These are phyloP conservation scores for Leucaena leucocephala DNA, from an alignment of 306 rosid species.

Conservation along the genomic window DNA sequence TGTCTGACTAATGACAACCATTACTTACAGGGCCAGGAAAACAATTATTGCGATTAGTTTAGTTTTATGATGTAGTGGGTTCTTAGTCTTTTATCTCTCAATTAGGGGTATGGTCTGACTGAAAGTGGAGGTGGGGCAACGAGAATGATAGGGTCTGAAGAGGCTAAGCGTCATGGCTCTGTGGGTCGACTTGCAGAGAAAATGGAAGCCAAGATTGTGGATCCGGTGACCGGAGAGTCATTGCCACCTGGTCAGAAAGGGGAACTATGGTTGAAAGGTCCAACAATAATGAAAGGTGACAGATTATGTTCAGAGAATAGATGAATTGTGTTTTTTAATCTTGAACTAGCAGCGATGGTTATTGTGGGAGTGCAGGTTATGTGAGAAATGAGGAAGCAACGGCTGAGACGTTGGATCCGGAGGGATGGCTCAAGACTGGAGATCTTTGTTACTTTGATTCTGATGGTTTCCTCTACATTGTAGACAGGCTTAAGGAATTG, in stretches of 20 bases:
- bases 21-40: background rate
- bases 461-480: conserved; percentile 72
- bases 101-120: conserved; percentile 87
- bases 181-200: conserved; percentile 74
- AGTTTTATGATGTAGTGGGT: background rate
- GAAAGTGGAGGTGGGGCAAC: conserved; percentile 69
- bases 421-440: conserved; percentile 90
- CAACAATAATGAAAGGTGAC: conserved; percentile 76
- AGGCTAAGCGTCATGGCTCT: conserved; percentile 56
- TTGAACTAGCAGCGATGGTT: background rate
- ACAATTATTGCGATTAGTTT: background rate
- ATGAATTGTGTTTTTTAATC: background rate
- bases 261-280: conserved; percentile 91
- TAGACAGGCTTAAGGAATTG: conserved; percentile 88
- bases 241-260: conserved; percentile 74
- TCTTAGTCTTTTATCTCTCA: background rate
- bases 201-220: conserved; percentile 87
- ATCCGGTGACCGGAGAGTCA: conserved; percentile 64
- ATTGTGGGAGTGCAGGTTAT: conserved; percentile 58
- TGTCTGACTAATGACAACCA: background rate
- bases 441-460: conserved; percentile 93
- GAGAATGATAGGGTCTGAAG: conserved; percentile 59
- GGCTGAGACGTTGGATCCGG: conserved; percentile 69
- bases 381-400: conserved; percentile 81
- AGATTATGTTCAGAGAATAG: background rate